A percentile compares a stretch with the other conserved stretches of the same genome.
Conservation (phyloP, 441 rosid species). For the Populus tomentosa region DNA sequence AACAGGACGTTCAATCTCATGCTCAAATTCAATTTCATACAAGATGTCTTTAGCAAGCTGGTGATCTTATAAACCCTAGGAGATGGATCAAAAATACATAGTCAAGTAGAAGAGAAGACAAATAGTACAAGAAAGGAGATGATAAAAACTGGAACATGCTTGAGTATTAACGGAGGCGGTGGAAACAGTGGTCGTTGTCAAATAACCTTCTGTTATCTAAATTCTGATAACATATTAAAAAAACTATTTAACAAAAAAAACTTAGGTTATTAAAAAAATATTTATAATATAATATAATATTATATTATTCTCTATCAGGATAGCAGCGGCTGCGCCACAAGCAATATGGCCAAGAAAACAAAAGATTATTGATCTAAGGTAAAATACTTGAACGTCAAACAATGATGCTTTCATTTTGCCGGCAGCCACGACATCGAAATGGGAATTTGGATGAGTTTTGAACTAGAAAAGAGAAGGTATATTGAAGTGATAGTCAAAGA, state of each 20-base stretch:
- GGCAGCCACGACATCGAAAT: neutral
- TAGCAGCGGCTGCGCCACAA: constrained; percentile 23
- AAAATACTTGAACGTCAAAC: neutral
- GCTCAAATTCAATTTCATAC: neutral
- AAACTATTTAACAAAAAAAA: too few relatives aligned
- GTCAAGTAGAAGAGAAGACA: constrained; percentile 10
- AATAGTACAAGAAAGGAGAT: constrained; percentile 13
- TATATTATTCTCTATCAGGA: neutral
- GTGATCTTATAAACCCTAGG: neutral
- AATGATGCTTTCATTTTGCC: neutral
- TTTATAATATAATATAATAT: too few relatives aligned
- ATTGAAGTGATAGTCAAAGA: neutral
- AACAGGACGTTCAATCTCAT: neutral
- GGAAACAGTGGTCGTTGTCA: constrained; percentile 20
- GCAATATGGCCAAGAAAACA: constrained; percentile 16
- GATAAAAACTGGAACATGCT: constrained; percentile 25
- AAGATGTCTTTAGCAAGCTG: neutral
- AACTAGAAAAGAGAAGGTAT: neutral
- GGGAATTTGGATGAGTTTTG: neutral
- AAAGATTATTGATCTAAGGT: constrained; percentile 3
- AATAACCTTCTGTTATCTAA: too few relatives aligned
- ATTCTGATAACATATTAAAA: too few relatives aligned
- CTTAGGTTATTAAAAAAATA: too few relatives aligned
- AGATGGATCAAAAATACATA: neutral
- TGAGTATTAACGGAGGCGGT: constrained; percentile 26